Conservation (phyloP, 345 rosid genomes). For the Mercurialis annua region DNA sequence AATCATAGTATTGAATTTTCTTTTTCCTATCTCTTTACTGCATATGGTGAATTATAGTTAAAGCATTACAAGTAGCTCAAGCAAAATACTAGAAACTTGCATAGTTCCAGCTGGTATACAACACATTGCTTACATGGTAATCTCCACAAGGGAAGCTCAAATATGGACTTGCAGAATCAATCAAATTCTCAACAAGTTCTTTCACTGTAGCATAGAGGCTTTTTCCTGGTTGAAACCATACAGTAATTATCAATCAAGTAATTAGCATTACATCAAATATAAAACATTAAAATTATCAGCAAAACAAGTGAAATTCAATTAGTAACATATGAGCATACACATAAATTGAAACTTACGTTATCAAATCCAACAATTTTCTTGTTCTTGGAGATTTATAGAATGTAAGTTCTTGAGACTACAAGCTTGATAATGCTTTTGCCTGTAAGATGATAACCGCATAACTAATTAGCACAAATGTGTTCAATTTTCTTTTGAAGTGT, state of each 20-base stretch:
- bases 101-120: not conserved
- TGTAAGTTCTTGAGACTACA: constrained; percentile 52
- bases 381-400: constrained; percentile 97
- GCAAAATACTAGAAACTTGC: not conserved
- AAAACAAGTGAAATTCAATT: no score
- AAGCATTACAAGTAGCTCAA: not conserved
- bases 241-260: constrained; percentile 5
- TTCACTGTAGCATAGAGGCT: constrained; percentile 83
- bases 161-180: constrained; percentile 89
- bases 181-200: constrained; percentile 89
- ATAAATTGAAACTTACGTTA: constrained; percentile 48
- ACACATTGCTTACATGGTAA: constrained; percentile 78
- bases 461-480: constrained; percentile 1
- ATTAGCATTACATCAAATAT: not conserved
- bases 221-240: constrained; percentile 77
- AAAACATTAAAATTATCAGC: no score
- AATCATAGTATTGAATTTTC: constrained; percentile 89
- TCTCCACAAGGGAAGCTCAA: constrained; percentile 84
- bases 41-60: constrained; percentile 23
- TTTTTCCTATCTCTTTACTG: constrained; percentile 87
- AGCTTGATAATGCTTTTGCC: constrained; percentile 59
- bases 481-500: not conserved
- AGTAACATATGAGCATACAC: not conserved
- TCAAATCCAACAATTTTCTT: constrained; percentile 99
- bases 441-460: constrained; percentile 21